Evolutionary conservation across 2,329 filamentous ascomycete genomes (phyloP), one percentile per base, ranked within the genome.

Genomic region (Fusarium nematophilum): DNA sequence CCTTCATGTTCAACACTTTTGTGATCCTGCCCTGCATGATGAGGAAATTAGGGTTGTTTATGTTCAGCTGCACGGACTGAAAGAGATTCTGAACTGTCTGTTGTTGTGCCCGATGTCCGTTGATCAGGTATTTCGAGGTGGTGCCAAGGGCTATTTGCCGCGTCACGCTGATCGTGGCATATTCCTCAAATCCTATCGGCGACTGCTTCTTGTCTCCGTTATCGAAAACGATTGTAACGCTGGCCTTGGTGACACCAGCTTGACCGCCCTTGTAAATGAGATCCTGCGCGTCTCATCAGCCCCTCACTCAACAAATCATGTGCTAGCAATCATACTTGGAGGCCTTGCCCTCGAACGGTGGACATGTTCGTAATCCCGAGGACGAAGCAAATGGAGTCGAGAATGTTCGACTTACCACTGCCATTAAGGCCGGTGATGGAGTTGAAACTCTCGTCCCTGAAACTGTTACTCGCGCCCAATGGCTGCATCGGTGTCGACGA

Each of bases 21-120:
- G 95, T 99, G 72, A 99, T 98, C 53, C 93, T 89, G 61, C 95
- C 95, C 76, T 99, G 95, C 93, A 99, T 99, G 71, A 99, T 99
- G 65, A 99, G 84, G 79, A 99, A 99, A 75, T 99, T 99, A 17
- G 96, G 95, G 72, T 99, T 99, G 82, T 99, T 99, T 85, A 99
- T 99, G 74, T 99, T 99, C 53, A 99, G 84, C 72, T 97, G 93
- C 9, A 99, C 95, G 18, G 93, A 97, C 76, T 99, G 96, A 75
- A 99, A 99, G 8, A 99, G 85, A 68, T 97, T 99, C 75, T 99
- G 96, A 11, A 99, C 94, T 0, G 93, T 98, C 73, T 97, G 93
- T 72, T 99, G 95, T 73, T 99, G 95, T 42, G 96, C 95, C 51
- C 96, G 91, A 72, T 97, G 93, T 17, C 96, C 96, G 73, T 99